These are phyloP conservation scores for Pinus albicaulis DNA, from an alignment of 75 land plant genomes.

Conservation along the genomic window DNA sequence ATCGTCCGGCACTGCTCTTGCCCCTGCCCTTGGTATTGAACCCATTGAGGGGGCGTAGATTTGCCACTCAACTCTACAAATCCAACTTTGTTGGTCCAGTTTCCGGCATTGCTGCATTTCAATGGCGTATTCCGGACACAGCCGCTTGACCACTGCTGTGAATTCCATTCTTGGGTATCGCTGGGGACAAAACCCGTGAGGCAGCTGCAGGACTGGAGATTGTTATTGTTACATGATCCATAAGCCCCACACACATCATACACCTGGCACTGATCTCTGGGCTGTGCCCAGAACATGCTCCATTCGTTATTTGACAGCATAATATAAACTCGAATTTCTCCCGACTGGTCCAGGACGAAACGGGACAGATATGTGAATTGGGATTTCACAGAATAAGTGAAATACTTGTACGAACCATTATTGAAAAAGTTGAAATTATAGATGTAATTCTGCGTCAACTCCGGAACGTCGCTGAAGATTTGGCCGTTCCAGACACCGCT, in stretches of 20 bases:
- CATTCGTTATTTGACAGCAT: slow-evolving; percentile 8
- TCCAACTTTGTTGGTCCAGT: not conserved
- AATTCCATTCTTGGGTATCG: slow-evolving; percentile 9
- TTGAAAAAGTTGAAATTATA: slow-evolving; percentile 5
- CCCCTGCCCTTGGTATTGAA: not conserved
- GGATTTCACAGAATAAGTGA: not conserved
- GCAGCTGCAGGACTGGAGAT: slow-evolving; percentile 21
- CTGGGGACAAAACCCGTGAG: slow-evolving; percentile 26
- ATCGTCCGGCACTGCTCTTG: not conserved
- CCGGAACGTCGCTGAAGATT: slow-evolving; percentile 15
- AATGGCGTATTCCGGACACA: slow-evolving; percentile 17
- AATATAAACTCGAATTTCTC: slow-evolving; percentile 10
- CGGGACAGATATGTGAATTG: not conserved
- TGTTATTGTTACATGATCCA: slow-evolving; percentile 14
- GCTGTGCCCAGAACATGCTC: slow-evolving; percentile 2
- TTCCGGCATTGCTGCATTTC: not conserved
- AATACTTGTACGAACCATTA: not conserved
- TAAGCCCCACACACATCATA: slow-evolving; percentile 27
- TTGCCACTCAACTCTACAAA: not conserved
- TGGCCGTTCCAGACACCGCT: slow-evolving; percentile 36
- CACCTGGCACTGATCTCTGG: slow-evolving; percentile 19
- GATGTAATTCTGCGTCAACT: not conserved
- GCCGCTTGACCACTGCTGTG: slow-evolving; percentile 11
- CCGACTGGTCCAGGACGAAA: slow-evolving; percentile 26
- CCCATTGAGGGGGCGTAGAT: not conserved